phyloP scores from a whole-genome alignment of 352 stramenopile genomes.

The Phytophthora syringae region DNA sequence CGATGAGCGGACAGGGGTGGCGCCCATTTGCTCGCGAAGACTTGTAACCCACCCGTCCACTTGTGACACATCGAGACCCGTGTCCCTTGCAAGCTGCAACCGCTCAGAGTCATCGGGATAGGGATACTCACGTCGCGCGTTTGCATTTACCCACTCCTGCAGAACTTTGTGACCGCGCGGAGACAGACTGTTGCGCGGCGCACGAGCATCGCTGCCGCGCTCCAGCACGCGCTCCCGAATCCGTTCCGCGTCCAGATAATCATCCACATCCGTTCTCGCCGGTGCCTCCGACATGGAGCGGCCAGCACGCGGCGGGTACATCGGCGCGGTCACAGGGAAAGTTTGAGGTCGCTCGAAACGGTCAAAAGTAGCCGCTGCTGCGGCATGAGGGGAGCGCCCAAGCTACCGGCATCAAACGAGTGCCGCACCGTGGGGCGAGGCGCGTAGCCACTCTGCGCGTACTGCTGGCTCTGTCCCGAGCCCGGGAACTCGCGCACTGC shows the following conservation, averaged over 20 bases:
- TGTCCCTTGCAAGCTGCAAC: conserved; percentile 76
- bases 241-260: conserved; percentile 73
- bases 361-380: conserved; percentile 27
- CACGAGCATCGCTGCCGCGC: conserved; percentile 43
- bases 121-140: conserved; percentile 67
- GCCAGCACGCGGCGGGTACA: conserved; percentile 52
- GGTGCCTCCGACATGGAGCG: conserved; percentile 77
- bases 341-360: conserved; percentile 37
- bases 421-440: conserved; percentile 53
- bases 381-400: conserved; percentile 43
- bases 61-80: conserved; percentile 78
- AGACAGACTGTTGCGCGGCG: conserved; percentile 56
- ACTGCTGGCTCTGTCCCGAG: conserved; percentile 35
- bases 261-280: conserved; percentile 53
- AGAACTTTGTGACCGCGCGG: conserved; percentile 77
- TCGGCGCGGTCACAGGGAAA: conserved; percentile 27
- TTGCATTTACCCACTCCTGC: conserved; percentile 78
- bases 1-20: conserved; percentile 15
- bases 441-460: conserved; percentile 48
- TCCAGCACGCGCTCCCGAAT: conserved; percentile 71
- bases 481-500: conserved; percentile 46
- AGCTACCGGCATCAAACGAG: conserved; percentile 73
- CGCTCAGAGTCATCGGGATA: conserved; percentile 74
- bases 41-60: conserved; percentile 88
- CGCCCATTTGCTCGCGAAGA: conserved; percentile 69